Evolutionary conservation across 2,329 filamentous ascomycete genomes (phyloP).

Genomic region (Aspergillus ibericus): DNA sequence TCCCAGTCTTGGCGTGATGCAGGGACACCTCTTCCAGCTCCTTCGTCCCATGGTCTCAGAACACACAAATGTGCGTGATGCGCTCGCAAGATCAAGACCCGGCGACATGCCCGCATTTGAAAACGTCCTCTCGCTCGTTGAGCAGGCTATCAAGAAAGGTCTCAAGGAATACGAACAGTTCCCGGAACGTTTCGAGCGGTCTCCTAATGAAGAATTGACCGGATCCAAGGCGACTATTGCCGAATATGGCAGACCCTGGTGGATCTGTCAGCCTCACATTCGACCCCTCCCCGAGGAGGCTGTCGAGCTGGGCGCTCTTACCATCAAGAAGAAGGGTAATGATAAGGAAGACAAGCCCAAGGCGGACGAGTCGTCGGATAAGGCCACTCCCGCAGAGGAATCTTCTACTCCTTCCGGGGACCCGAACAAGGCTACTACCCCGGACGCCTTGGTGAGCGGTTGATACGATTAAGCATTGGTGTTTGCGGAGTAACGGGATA

Average conservation of each 20-base stretch:
- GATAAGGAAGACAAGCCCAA: slow-evolving; percentile 19
- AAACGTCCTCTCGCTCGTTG: slow-evolving; percentile 71
- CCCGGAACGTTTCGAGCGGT: slow-evolving; percentile 40
- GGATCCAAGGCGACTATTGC: slow-evolving; percentile 63
- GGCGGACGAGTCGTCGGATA: slow-evolving; percentile 7
- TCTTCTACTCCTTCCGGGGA: slow-evolving; percentile 14
- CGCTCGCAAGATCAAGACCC: slow-evolving; percentile 67
- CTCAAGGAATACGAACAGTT: slow-evolving; percentile 64
- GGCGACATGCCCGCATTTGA: slow-evolving; percentile 78
- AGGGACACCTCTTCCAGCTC: slow-evolving; percentile 90
- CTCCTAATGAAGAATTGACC: slow-evolving; percentile 35
- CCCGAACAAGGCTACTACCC: slow-evolving; percentile 20
- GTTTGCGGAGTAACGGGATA: slow-evolving; percentile 6
- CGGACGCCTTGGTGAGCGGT: slow-evolving; percentile 33
- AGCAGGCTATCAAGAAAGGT: slow-evolving; percentile 70
- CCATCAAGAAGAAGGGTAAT: slow-evolving; percentile 65
- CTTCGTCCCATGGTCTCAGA: slow-evolving; percentile 76
- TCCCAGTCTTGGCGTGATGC: slow-evolving; percentile 75
- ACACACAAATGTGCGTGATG: slow-evolving; percentile 82
- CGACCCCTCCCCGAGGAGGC: slow-evolving; percentile 86
- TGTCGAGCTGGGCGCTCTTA: slow-evolving; percentile 74
- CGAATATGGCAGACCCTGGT: slow-evolving; percentile 79
- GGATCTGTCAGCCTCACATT: slow-evolving; percentile 85
- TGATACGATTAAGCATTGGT: slow-evolving; percentile 12
- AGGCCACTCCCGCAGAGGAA: slow-evolving; percentile 12